These are phyloP conservation scores for Eucalyptus urophylla DNA, from an alignment of 345 rosid genomes.

Conservation along the genomic window DNA sequence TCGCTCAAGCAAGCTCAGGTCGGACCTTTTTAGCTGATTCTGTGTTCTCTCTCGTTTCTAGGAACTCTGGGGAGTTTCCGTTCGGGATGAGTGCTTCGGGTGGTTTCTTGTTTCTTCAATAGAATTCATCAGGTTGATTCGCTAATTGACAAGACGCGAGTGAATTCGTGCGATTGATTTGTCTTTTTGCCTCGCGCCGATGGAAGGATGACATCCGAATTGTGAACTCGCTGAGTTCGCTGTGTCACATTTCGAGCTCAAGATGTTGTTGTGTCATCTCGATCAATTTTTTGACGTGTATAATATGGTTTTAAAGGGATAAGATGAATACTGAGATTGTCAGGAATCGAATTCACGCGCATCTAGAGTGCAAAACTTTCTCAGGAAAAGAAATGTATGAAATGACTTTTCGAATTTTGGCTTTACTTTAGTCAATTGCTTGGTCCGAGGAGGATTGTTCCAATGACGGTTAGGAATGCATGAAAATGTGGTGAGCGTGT, in stretches of 20 bases:
- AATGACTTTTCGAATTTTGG: not conserved
- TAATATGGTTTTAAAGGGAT: not conserved
- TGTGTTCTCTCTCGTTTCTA: not conserved
- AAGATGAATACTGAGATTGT: not conserved
- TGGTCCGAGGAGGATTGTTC: not conserved
- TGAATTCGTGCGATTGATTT: not conserved
- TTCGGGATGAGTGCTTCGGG: not conserved
- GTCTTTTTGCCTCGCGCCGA: not conserved
- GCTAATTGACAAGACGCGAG: not conserved
- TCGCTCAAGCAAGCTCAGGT: constrained; percentile 92
- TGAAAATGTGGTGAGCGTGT: not conserved
- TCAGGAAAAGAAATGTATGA: not conserved
- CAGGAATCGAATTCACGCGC: not conserved
- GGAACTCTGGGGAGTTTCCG: not conserved
- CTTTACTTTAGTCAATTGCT: not conserved
- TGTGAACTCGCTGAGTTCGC: not conserved
- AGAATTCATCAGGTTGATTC: not conserved
- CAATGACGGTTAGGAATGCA: not conserved
- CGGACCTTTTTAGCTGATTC: not conserved
- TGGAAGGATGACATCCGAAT: not conserved
- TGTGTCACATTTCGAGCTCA: not conserved
- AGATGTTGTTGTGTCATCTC: not conserved
- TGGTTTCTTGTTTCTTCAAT: not conserved
- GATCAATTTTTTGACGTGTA: not conserved
- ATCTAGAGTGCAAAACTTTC: not conserved